Percentiles rank a stretch among this genome's conserved stretches.
Conservation (phyloP, 768 basidiomycete genomes). For the Tylopilus sp. region DNA sequence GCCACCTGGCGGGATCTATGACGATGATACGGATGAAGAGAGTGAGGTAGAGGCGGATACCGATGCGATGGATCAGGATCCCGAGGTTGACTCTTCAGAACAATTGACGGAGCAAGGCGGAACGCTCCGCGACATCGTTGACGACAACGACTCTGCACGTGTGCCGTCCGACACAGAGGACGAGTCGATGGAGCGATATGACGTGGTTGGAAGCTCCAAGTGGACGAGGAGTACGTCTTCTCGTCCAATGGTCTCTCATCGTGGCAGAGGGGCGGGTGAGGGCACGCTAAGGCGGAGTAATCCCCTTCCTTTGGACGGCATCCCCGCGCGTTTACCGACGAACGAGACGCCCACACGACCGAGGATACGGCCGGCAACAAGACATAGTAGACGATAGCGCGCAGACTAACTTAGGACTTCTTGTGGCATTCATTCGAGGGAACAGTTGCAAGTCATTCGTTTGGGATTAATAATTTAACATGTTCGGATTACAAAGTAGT, state of each 20-base stretch:
- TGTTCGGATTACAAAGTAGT: conserved; percentile 11
- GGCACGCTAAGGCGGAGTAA: conserved; percentile 25
- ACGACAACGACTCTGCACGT: conserved; percentile 25
- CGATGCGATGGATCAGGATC: conserved; percentile 73
- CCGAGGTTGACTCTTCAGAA: conserved; percentile 36
- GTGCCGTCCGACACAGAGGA: conserved; percentile 29
- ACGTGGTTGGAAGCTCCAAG: conserved; percentile 27
- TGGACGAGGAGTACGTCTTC: conserved; percentile 27
- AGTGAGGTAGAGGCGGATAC: conserved; percentile 49
- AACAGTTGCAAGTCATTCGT: conserved; percentile 3
- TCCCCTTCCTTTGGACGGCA: conserved; percentile 27
- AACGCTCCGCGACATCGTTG: conserved; percentile 25
- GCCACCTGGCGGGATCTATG: conserved; percentile 70
- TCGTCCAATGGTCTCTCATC: conserved; percentile 13
- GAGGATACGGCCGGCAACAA: conserved; percentile 42
- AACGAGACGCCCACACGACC: conserved; percentile 65
- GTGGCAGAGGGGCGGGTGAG: conserved; percentile 19
- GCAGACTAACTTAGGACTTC: background rate
- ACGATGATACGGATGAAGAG: conserved; percentile 53
- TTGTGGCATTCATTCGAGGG: background rate
- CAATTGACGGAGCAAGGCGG: conserved; percentile 27
- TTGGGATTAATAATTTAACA: conserved; percentile 2
- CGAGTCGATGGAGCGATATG: conserved; percentile 31
- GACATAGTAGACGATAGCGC: conserved; percentile 43
- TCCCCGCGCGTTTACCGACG: conserved; percentile 35